Base-by-base conservation (phyloP, 495 filamentous ascomycete genomes). In the Neurospora sp. region DNA sequence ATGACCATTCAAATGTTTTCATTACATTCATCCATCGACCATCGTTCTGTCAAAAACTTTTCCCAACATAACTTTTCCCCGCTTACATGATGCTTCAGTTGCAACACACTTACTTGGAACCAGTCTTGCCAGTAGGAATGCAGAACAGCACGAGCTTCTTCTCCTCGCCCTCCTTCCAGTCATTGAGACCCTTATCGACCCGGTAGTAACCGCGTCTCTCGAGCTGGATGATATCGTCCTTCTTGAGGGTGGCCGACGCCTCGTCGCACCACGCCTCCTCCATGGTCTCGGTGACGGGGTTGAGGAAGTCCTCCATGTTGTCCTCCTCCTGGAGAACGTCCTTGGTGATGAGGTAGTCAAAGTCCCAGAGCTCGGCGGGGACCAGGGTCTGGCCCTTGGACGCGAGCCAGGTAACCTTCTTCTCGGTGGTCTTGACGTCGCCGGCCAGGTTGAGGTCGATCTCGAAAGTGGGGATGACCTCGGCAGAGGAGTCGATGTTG, bases 351-450 rank as follows among this genome's bases (percentile, higher is more conserved):
- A 98, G 87, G 81, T 93, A 92, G 80, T 97, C 94, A 77, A 97
- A 98, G 74, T 97, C 93, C 75, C 93, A 92, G 5, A 97, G 85
- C 80, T 97, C 92, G 27, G 96, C 90, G 0, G 91, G 89, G 39
- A 97, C 86, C 8, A 96, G 84, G 27, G 90, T 87, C 83, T 95
- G 92, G 47, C 87, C 88, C 68, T 93, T 87, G 4, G 85, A 85
- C 0, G 92, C 90, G 42, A 97, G 85, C 94, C 94, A 97, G 3
- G 94, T 97, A 38, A 97, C 86, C 85, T 97, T 97, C 88, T 97
- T 97, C 78, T 93, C 89, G n/a, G 94, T 97, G 80, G 89, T 89
- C 85, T 94, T 96, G 80, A 97, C 90, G 79, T 97, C 94, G 71
- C 94, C 94, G 78, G 91, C 85, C 39, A 96, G 89, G 78, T 97